Evolutionary conservation across 768 basidiomycete genomes (phyloP), one percentile per base, ranked within the genome.

Genomic region (Multifurca ochricompacta): DNA sequence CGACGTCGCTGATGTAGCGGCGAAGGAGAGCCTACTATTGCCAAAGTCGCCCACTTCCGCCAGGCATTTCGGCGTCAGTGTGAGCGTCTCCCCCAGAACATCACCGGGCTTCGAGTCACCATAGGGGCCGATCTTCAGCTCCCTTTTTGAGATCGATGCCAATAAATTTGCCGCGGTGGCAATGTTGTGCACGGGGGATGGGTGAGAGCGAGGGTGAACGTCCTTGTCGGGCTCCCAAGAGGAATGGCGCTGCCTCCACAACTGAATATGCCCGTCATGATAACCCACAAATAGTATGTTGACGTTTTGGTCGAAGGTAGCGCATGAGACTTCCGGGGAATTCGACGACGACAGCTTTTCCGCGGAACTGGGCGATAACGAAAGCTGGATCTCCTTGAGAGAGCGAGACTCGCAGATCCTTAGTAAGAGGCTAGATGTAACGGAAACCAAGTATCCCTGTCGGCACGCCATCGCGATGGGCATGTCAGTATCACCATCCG

Each of bases 121-220:
- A 31, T 39, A 56, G 11, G 55, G 50, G 8, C 49, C 49, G 18
- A 56, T 56, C 49, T 51, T 56, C 31, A 56, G 31, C 32, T 47
- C 55, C 31, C 18, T 32, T 41, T 56, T 49, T 23, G 55, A 46
- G 31, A 23, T 19, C 3, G 55, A 56, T 2, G 55, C 55, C 18
- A 56, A 19, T 11, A 56, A 16, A 6, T 21, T 39, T 18, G 45
- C 46, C 34, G 49, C 31, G 16, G 44, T 32, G 11, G 44, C 49
- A 19, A 56, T 32, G 31, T 44, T 28, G 37, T 36, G 50, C 19
- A 56, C 49, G 4, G 55, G 37, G 4, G 55, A 56, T 11, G 32
- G 30, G 39, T 56, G 55, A 9, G 49, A 46, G 31, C 47, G 39
- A 8, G 49, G 49, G 14, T 46, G 45, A 1, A 31, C 32, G 19